These are phyloP conservation scores for Novymonas esmeraldas DNA, from an alignment of 208 protist species.

Conservation along the genomic window DNA sequence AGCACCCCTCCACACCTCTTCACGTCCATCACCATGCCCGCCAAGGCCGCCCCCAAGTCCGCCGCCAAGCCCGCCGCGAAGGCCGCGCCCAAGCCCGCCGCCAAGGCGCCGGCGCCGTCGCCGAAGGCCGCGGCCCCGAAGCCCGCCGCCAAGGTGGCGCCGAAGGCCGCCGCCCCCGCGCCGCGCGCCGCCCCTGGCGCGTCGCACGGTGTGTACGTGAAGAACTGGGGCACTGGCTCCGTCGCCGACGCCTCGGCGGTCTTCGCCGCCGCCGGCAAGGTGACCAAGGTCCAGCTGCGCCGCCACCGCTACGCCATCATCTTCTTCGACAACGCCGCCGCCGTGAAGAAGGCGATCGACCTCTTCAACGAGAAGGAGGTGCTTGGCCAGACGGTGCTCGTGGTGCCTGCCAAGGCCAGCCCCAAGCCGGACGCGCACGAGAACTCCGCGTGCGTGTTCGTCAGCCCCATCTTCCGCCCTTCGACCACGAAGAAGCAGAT, in stretches of 20 bases:
- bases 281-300: constrained; percentile 63
- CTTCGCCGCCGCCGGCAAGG: constrained; percentile 66
- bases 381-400: constrained; percentile 61
- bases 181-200: constrained; percentile 38
- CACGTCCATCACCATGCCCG: constrained; percentile 44
- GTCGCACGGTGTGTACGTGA: constrained; percentile 84
- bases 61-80: constrained; percentile 49
- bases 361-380: constrained; percentile 89
- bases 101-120: constrained; percentile 38
- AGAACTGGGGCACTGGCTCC: constrained; percentile 83
- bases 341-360: constrained; percentile 87
- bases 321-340: constrained; percentile 83
- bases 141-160: constrained; percentile 25
- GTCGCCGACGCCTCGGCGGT: constrained; percentile 59
- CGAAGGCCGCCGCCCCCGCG: constrained; percentile 41
- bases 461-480: constrained; percentile 82
- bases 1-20: constrained; percentile 17
- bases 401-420: constrained; percentile 72
- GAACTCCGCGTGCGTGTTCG: constrained; percentile 76
- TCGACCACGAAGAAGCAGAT: constrained; percentile 72
- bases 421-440: constrained; percentile 77
- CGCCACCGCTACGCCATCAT: constrained; percentile 81
- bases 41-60: constrained; percentile 55
- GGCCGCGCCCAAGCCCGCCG: constrained; percentile 47
- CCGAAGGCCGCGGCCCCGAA: constrained; percentile 46